Percentiles rank a stretch among this genome's conserved stretches.
Conservation (phyloP, 345 rosid species). For the Cardamine occulta region DNA sequence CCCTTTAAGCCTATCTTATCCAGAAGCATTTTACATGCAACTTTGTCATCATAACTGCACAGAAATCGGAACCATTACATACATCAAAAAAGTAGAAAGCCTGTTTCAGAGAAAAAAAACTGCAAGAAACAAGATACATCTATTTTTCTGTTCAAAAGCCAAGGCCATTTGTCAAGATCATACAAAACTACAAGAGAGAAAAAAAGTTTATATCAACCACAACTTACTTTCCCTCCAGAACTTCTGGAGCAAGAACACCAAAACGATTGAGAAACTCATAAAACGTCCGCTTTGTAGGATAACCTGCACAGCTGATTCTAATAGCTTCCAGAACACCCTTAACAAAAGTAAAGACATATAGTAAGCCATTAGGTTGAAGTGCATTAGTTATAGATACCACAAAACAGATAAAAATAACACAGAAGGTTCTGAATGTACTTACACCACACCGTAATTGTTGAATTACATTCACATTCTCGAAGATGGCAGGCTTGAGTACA, state of each 20-base stretch:
- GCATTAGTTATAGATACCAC: conserved; percentile 1
- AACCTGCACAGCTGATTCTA: conserved; percentile 99
- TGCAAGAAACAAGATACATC: conserved; percentile 18
- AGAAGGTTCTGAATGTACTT: conserved; percentile 49
- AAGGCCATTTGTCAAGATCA: conserved; percentile 15
- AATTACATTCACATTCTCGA: conserved; percentile 88
- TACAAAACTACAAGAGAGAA: neutral
- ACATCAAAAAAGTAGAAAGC: neutral
- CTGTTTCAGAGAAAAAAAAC: conserved; percentile 7
- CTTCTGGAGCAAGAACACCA: conserved; percentile 97
- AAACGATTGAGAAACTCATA: conserved; percentile 95
- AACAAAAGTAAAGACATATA: conserved; percentile 26
- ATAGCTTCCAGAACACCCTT: conserved; percentile 95
- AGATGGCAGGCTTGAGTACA: conserved; percentile 92
- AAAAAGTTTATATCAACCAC: neutral
- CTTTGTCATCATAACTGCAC: conserved; percentile 85
- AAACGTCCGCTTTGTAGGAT: conserved; percentile 95
- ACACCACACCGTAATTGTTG: conserved; percentile 99
- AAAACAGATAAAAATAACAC: conserved; percentile 1
- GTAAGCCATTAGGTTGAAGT: conserved; percentile 11
- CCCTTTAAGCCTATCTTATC: conserved; percentile 91
- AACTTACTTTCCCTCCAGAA: conserved; percentile 86
- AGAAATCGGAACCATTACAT: conserved; percentile 34
- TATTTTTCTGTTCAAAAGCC: conserved; percentile 11
- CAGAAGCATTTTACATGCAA: conserved; percentile 90